Percentiles rank a stretch among this genome's conserved stretches.
phyloP scores from a whole-genome alignment of 2,329 filamentous ascomycete genomes.

The Claviceps fusiformis region DNA sequence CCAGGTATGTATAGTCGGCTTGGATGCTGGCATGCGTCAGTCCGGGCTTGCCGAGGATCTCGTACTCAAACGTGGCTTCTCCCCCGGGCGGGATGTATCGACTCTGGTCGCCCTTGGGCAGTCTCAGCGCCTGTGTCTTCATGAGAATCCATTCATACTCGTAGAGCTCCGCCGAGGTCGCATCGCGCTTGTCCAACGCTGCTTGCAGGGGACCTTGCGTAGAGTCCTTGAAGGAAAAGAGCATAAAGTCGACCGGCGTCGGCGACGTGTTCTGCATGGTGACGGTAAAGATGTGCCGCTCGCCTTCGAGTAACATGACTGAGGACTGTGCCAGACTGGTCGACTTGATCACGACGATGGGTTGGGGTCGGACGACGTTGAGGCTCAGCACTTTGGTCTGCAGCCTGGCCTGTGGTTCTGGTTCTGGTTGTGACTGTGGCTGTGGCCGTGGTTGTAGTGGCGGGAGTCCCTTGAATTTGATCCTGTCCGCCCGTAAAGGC shows the following conservation, averaged over 20 bases:
- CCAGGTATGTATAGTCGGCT: conserved; percentile 77
- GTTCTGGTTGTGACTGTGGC: too few relatives aligned
- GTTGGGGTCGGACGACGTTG: conserved; percentile 68
- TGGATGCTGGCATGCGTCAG: conserved; percentile 68
- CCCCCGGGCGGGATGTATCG: conserved; percentile 53
- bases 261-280: conserved; percentile 67
- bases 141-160: conserved; percentile 73
- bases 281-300: conserved; percentile 62
- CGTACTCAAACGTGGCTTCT: conserved; percentile 62
- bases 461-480: conserved; percentile 60
- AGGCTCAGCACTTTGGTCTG: conserved; percentile 44
- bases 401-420: conserved; percentile 25
- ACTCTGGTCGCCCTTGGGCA: conserved; percentile 36
- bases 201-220: conserved; percentile 65
- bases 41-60: conserved; percentile 76
- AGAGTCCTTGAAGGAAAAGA: conserved; percentile 84
- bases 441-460: background rate
- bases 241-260: conserved; percentile 67
- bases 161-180: conserved; percentile 66
- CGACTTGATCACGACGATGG: conserved; percentile 60
- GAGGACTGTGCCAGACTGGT: conserved; percentile 72
- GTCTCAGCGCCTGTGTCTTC: conserved; percentile 55
- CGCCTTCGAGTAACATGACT: conserved; percentile 86
- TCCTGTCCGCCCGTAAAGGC: conserved; percentile 53
- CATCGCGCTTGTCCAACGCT: conserved; percentile 62